Evolutionary conservation across 2,329 filamentous ascomycete species (phyloP).

Genomic region (Fusarium beomiforme): DNA sequence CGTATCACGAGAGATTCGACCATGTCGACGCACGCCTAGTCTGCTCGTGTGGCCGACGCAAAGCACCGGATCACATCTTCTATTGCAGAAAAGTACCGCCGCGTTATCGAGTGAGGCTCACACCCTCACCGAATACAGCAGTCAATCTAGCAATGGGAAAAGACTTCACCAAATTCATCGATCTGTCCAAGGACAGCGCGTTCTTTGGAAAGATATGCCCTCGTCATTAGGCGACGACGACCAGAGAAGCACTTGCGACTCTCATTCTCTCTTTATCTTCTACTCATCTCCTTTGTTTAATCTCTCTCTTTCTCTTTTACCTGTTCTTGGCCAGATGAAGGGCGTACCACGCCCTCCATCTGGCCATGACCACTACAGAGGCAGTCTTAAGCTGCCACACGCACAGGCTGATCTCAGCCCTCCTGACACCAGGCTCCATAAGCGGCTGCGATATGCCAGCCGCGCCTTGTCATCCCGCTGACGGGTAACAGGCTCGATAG

Average conservation of each 20-base stretch:
- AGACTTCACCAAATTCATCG: conserved; percentile 19
- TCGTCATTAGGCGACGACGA: neutral
- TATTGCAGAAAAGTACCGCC: too few relatives aligned
- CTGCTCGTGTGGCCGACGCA: too few relatives aligned
- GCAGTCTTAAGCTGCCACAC: neutral
- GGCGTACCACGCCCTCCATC: neutral
- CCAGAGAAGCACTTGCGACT: neutral
- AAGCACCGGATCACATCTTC: too few relatives aligned
- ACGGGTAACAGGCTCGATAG: neutral
- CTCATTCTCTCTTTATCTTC: neutral
- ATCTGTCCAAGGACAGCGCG: conserved; percentile 9
- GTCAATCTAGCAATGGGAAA: too few relatives aligned
- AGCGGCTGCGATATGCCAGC: neutral
- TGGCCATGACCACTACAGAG: neutral
- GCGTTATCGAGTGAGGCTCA: too few relatives aligned
- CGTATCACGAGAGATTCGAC: too few relatives aligned
- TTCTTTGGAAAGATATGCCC: neutral
- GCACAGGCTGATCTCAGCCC: neutral
- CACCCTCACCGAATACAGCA: too few relatives aligned
- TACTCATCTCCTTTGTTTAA: neutral
- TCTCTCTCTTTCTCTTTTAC: conserved; percentile 1
- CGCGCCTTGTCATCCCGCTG: neutral
- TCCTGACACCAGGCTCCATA: neutral
- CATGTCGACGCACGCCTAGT: too few relatives aligned
- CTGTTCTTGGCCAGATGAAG: neutral